phyloP scores from a whole-genome alignment of 2,329 filamentous ascomycete species.

The Cercospora sp. region DNA sequence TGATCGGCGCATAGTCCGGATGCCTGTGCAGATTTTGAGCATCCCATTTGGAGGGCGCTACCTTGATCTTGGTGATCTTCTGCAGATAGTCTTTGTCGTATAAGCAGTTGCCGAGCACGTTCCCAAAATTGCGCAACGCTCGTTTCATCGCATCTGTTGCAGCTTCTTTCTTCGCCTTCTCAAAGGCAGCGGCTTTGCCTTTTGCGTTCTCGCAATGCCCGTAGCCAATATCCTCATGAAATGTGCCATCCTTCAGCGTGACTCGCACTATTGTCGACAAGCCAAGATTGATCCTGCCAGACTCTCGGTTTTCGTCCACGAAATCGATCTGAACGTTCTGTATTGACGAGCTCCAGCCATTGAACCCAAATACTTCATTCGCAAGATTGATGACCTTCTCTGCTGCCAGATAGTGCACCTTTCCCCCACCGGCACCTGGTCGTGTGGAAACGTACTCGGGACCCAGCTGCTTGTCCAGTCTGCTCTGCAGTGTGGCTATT shows the following conservation, averaged over 20 bases:
- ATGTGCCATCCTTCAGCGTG: constrained; percentile 89
- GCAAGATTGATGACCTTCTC: constrained; percentile 95
- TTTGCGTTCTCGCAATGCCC: constrained; percentile 95
- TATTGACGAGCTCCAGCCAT: constrained; percentile 96
- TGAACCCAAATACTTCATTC: constrained; percentile 95
- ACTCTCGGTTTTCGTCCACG: constrained; percentile 80
- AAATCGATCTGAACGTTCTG: constrained; percentile 94
- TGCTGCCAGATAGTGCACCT: constrained; percentile 90
- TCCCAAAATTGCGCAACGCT: constrained; percentile 86
- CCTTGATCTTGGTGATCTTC: constrained; percentile 88
- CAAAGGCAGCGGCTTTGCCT: constrained; percentile 91
- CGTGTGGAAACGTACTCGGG: constrained; percentile 93
- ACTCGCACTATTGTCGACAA: constrained; percentile 88
- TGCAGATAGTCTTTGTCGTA: constrained; percentile 94
- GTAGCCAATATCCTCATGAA: constrained; percentile 95
- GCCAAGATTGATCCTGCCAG: constrained; percentile 77
- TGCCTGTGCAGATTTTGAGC: constrained; percentile 80
- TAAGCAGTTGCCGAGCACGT: constrained; percentile 95
- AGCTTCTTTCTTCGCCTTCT: constrained; percentile 98
- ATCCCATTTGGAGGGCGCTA: constrained; percentile 73
- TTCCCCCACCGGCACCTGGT: constrained; percentile 76
- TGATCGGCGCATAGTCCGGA: constrained; percentile 64
- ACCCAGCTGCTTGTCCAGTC: constrained; percentile 88
- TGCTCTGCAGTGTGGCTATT: constrained; percentile 81
- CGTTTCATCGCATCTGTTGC: constrained; percentile 93